These are phyloP conservation scores for Fusarium cyanostomum DNA, from an alignment of 2,329 filamentous ascomycete species.

Conservation along the genomic window DNA sequence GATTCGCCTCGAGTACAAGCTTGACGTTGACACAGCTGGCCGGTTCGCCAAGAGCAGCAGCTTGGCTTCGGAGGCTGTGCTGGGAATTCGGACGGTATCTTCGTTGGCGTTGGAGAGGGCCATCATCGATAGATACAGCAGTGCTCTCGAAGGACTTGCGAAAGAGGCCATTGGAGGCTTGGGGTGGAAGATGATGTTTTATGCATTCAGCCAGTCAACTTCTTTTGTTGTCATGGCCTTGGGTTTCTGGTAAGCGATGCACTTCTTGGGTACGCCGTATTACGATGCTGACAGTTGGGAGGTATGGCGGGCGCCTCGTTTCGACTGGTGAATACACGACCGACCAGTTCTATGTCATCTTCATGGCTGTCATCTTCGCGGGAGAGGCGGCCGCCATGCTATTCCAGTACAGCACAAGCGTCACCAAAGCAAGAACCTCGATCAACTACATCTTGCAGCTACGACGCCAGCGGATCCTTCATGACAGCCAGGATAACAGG, in stretches of 20 bases:
- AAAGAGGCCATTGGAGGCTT: constrained; percentile 44
- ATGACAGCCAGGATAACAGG: constrained; percentile 43
- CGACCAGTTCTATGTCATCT: constrained; percentile 60
- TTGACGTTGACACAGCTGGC: constrained; percentile 55
- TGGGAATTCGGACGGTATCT: constrained; percentile 59
- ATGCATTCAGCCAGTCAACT: constrained; percentile 53
- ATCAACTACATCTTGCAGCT: constrained; percentile 61
- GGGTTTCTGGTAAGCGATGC: constrained; percentile 49
- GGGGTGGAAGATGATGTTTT: constrained; percentile 54
- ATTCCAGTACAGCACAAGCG: constrained; percentile 60
- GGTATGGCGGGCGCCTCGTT: constrained; percentile 53
- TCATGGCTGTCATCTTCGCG: constrained; percentile 60
- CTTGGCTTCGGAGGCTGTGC: constrained; percentile 60
- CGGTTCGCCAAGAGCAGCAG: constrained; percentile 58
- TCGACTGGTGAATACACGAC: constrained; percentile 58
- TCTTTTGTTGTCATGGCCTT: constrained; percentile 52
- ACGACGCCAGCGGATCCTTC: constrained; percentile 44
- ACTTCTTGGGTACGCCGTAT: not conserved
- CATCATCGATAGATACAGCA: constrained; percentile 50
- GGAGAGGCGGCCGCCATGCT: constrained; percentile 53
- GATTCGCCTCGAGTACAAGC: constrained; percentile 58
- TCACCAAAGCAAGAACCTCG: constrained; percentile 59
- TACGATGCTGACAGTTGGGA: constrained; percentile 13
- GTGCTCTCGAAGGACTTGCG: constrained; percentile 46
- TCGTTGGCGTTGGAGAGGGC: constrained; percentile 58